Conservation (phyloP, 164 flowering plant genomes). For the Cinnamomum micranthum region DNA sequence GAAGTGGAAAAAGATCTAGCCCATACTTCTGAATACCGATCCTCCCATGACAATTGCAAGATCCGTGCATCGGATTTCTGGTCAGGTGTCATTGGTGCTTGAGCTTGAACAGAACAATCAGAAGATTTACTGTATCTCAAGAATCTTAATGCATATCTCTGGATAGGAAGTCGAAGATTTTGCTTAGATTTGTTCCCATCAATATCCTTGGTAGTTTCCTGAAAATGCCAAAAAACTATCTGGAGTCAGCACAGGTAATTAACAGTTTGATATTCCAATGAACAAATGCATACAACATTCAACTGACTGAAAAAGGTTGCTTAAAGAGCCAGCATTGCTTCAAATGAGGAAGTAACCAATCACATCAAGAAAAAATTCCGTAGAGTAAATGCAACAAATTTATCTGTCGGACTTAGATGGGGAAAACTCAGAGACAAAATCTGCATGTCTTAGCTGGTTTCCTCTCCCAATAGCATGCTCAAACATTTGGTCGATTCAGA, state of each 20-base stretch:
- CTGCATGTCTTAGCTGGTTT: neutral
- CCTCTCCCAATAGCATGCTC: neutral
- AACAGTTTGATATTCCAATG: neutral
- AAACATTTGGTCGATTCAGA: too few relatives aligned
- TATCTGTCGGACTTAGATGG: neutral
- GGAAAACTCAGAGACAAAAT: neutral
- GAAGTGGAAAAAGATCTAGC: conserved; percentile 6
- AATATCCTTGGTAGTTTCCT: conserved; percentile 35
- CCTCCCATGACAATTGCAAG: conserved; percentile 52
- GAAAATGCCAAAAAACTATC: conserved; percentile 11
- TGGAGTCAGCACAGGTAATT: neutral
- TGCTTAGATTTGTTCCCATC: conserved; percentile 24
- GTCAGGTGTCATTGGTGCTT: conserved; percentile 66
- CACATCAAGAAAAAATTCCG: neutral
- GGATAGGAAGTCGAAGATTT: conserved; percentile 26
- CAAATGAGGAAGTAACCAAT: neutral
- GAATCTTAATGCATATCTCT: conserved; percentile 75
- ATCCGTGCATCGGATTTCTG: conserved; percentile 42
- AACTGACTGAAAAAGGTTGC: neutral
- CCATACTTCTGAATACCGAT: conserved; percentile 62
- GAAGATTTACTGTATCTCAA: conserved; percentile 44
- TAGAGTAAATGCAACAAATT: neutral
- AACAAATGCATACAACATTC: neutral
- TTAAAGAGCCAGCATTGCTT: too few relatives aligned
- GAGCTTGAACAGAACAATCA: conserved; percentile 36